A percentile compares a stretch with the other conserved stretches of the same genome.
phyloP scores from a whole-genome alignment of 371 early-diverging fungal genomes.

The Mucor irregularis region DNA sequence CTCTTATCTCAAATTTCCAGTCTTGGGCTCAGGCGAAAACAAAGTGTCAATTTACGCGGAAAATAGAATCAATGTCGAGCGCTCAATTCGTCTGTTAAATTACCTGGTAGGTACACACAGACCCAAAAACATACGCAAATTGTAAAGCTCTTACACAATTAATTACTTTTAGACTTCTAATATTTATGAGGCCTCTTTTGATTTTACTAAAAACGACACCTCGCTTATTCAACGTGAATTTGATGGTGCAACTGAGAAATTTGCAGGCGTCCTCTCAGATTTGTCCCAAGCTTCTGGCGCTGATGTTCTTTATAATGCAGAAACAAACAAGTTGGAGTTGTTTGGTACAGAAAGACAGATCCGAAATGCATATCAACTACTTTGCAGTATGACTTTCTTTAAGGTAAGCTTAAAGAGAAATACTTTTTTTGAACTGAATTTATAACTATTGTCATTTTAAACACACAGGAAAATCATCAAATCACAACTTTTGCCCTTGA shows the following conservation, averaged over 20 bases:
- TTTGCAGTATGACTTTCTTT: constrained; percentile 48
- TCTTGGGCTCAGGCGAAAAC: constrained; percentile 57
- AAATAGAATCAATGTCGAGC: constrained; percentile 70
- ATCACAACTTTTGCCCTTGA: constrained; percentile 56
- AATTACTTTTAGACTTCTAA: constrained; percentile 43
- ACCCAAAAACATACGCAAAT: too few species aligned
- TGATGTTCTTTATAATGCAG: constrained; percentile 51
- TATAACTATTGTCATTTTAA: not conserved
- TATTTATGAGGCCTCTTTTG: constrained; percentile 61
- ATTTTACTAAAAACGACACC: constrained; percentile 42
- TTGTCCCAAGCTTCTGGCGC: constrained; percentile 59
- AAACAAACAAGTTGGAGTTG: constrained; percentile 55
- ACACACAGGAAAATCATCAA: constrained; percentile 3
- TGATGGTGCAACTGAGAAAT: constrained; percentile 28
- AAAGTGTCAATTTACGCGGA: constrained; percentile 66
- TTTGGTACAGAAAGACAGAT: constrained; percentile 63
- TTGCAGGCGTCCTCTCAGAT: constrained; percentile 42
- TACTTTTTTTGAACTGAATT: too few species aligned
- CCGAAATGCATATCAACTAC: constrained; percentile 53
- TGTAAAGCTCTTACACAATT: not conserved
- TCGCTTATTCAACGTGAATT: constrained; percentile 24
- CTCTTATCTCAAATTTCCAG: constrained; percentile 63
- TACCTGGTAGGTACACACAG: constrained; percentile 68
- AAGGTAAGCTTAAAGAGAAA: constrained; percentile 15
- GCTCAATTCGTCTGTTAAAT: constrained; percentile 72